These are phyloP conservation scores for Mycena epipterygia DNA, from an alignment of 768 basidiomycete species.

Conservation along the genomic window DNA sequence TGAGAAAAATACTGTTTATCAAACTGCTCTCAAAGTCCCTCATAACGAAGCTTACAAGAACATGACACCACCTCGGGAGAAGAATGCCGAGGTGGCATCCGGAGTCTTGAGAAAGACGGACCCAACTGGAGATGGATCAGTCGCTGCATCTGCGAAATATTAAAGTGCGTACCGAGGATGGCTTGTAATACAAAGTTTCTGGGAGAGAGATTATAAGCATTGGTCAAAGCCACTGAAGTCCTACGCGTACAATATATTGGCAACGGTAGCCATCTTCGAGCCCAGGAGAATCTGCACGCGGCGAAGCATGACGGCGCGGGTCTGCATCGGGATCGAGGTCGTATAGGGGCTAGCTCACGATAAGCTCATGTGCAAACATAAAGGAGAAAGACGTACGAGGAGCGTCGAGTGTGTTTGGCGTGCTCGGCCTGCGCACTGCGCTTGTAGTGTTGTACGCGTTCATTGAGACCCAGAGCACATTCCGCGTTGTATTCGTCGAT, in stretches of 20 bases:
- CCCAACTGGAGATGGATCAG: constrained; percentile 53
- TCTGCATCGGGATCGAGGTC: constrained; percentile 48
- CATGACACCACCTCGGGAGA: constrained; percentile 85
- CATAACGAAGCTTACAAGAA: constrained; percentile 71
- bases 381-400: constrained; percentile 42
- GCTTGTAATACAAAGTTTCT: constrained; percentile 69
- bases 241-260: constrained; percentile 48
- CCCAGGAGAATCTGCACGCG: constrained; percentile 56
- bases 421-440: constrained; percentile 65
- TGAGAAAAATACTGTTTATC: neutral
- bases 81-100: constrained; percentile 70
- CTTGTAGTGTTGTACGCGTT: constrained; percentile 58
- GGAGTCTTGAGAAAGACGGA: constrained; percentile 74
- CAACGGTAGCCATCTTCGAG: constrained; percentile 44
- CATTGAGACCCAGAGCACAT: constrained; percentile 57
- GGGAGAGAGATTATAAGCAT: neutral
- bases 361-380: neutral
- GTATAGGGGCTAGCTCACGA: neutral
- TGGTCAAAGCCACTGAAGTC: constrained; percentile 57
- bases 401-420: constrained; percentile 54
- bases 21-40: constrained; percentile 74
- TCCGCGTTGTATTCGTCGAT: constrained; percentile 59
- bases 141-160: constrained; percentile 26
- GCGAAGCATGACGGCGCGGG: constrained; percentile 52
- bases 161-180: constrained; percentile 43